Base-by-base conservation (phyloP, 305 asterid species). In the Solanum hybrid region DNA sequence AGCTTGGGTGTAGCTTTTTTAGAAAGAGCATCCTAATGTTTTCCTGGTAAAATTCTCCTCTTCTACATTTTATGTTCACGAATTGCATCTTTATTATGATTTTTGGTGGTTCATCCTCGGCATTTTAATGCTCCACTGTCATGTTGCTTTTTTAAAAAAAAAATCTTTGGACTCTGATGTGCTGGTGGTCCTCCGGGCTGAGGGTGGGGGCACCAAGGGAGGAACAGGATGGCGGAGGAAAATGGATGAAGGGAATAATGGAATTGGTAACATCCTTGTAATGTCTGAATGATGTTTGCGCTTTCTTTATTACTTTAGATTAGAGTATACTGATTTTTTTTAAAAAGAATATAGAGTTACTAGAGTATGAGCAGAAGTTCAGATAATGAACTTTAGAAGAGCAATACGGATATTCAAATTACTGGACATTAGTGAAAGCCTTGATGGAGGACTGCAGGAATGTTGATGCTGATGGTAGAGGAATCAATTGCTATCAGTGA, bases 331-430 rank as follows among this genome's bases (percentile, higher is more conserved):
- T 69, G 76, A 42, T 56, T 6, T 42, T 35, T 35, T 35, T 38
- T 3, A 38, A 3, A 17, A 56, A 17, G 69, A 56, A 56, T 17
- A 56, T 81, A 84, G 42, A 84, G 75, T 51, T 31, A 46, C 29
- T 84, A 29, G 31, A 84, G 75, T 31, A 22, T 84, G 87, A 17
- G 46, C 90, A 88, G 90, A 73, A 89, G 34, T 88, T 11, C 11
- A 4, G 20, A 29, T 29, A 31, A 31, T 51, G 73, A 84, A 51
- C 40, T 46, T 81, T 81, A 42, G 35, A 38, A 26, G 86, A 40
- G 29, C 20, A 10, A 46, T 4, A 17, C 12, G 2, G 2, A 26
- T 40, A 81, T 51, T 35, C 29, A 51, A 51, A 84, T 51, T 84
- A 51, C n/a, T 84, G 87, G 36, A 51, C 40, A 46, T 42, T 81